Evolutionary conservation across 1,284 basidiomycete species (phyloP).

Genomic region (Uromyces viciae-fabae): DNA sequence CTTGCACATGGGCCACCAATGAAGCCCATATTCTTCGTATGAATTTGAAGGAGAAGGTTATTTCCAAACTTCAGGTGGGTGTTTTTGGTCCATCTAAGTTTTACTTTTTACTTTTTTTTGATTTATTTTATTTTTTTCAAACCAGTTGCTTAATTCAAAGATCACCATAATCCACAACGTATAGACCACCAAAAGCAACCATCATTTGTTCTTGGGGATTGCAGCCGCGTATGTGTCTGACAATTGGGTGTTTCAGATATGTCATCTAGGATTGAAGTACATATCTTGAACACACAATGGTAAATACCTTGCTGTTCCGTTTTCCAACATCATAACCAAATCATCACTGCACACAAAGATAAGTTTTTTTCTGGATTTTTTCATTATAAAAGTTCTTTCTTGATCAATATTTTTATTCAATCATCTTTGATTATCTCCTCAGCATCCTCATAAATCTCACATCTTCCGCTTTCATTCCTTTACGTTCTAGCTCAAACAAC

Average conservation of each 20-base stretch:
- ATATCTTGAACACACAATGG: neutral
- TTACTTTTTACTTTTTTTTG: neutral
- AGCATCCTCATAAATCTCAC: too few species aligned
- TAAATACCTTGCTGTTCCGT: neutral
- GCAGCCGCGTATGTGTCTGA: neutral
- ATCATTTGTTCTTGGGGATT: neutral
- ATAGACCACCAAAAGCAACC: neutral
- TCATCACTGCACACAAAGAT: neutral
- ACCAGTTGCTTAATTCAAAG: neutral
- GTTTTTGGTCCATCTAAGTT: neutral
- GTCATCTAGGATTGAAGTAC: neutral
- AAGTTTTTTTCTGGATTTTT: neutral
- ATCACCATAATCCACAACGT: neutral
- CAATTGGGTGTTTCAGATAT: neutral
- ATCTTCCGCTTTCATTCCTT: too few species aligned
- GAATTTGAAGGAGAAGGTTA: neutral
- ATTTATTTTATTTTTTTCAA: neutral
- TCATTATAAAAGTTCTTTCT: too few species aligned
- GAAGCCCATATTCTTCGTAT: neutral
- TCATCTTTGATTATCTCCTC: too few species aligned
- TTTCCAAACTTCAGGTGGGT: neutral
- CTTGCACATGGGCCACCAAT: neutral
- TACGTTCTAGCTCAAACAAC: conserved; percentile 10
- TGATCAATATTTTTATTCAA: too few species aligned
- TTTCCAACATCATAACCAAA: neutral